A percentile compares a stretch with the other conserved stretches of the same genome.
phyloP scores from a whole-genome alignment of 2,329 filamentous ascomycete species.

The Nannizziopsis arthrosporioides region DNA sequence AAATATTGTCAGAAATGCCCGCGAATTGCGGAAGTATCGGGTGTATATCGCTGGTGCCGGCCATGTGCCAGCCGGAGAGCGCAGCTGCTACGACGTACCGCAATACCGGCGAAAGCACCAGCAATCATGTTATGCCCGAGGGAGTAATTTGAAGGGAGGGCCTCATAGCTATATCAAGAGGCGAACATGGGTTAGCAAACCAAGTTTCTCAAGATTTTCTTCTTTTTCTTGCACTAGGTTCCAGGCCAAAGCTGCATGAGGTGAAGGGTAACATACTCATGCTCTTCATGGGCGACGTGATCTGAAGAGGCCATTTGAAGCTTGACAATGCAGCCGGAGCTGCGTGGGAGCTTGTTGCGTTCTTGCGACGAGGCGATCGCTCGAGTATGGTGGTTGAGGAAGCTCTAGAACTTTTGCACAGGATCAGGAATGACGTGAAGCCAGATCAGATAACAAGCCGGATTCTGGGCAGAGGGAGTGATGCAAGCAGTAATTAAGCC shows the following conservation, averaged over 20 bases:
- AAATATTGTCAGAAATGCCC: conserved; percentile 2
- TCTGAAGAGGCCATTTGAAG: conserved; percentile 33
- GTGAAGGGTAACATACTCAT: conserved; percentile 30
- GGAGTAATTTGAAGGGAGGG: conserved; percentile 86
- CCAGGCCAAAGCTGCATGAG: conserved; percentile 6
- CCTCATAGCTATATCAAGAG: conserved; percentile 59
- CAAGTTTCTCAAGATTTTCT: conserved; percentile 8
- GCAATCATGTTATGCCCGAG: conserved; percentile 89
- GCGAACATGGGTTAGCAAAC: conserved; percentile 7
- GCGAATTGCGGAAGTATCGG: not conserved
- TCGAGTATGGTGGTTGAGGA: not conserved
- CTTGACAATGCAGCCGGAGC: conserved; percentile 27
- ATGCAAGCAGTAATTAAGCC: no score
- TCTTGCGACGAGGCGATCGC: not conserved
- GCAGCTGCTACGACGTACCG: conserved; percentile 45
- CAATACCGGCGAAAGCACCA: conserved; percentile 92
- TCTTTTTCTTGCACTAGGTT: not conserved
- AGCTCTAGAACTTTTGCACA: not conserved
- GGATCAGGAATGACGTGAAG: not conserved
- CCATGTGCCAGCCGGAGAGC: conserved; percentile 4
- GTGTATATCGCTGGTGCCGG: conserved; percentile 4
- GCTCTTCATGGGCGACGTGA: conserved; percentile 35
- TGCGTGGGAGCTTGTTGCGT: conserved; percentile 11
- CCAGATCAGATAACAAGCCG: not conserved
- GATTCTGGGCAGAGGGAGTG: no score